These are phyloP conservation scores for Podospora anserina DNA, from an alignment of 495 filamentous ascomycete genomes.

Conservation along the genomic window DNA sequence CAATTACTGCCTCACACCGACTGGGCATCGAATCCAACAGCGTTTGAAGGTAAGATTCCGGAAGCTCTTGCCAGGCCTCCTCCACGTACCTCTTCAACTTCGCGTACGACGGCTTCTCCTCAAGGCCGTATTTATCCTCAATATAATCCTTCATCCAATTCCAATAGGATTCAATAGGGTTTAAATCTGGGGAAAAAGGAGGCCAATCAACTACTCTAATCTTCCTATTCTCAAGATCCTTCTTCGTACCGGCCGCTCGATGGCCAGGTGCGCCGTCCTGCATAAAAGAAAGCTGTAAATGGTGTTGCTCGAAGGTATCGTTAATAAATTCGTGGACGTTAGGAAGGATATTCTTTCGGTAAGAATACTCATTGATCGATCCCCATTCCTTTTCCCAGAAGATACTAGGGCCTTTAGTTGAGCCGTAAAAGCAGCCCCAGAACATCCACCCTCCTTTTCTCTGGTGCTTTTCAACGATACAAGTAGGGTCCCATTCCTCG, in stretches of 20 bases:
- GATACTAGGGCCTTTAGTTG: no score
- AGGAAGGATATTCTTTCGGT: constrained; percentile 30
- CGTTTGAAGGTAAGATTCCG: neutral
- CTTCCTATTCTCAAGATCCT: constrained; percentile 11
- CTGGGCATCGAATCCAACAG: neutral
- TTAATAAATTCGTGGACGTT: constrained; percentile 22
- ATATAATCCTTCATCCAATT: constrained; percentile 33
- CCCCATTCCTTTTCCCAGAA: no score
- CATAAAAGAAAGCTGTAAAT: constrained; percentile 18
- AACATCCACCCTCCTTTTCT: no score
- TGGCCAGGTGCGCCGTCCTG: constrained; percentile 26
- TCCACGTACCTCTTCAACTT: neutral
- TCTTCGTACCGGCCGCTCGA: constrained; percentile 8
- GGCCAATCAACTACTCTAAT: constrained; percentile 27
- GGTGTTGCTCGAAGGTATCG: neutral
- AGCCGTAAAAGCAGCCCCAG: no score
- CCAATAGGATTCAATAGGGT: constrained; percentile 31
- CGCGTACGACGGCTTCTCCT: constrained; percentile 10
- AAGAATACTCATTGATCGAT: no score
- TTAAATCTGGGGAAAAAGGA: constrained; percentile 28
- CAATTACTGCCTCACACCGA: neutral
- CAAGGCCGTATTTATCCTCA: constrained; percentile 18
- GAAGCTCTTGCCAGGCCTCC: constrained; percentile 1
- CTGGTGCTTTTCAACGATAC: no score
- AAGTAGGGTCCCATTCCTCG: no score